These are phyloP conservation scores for Phaffomyces thermotolerans DNA, from an alignment of 805 yeast genomes.

Conservation along the genomic window DNA sequence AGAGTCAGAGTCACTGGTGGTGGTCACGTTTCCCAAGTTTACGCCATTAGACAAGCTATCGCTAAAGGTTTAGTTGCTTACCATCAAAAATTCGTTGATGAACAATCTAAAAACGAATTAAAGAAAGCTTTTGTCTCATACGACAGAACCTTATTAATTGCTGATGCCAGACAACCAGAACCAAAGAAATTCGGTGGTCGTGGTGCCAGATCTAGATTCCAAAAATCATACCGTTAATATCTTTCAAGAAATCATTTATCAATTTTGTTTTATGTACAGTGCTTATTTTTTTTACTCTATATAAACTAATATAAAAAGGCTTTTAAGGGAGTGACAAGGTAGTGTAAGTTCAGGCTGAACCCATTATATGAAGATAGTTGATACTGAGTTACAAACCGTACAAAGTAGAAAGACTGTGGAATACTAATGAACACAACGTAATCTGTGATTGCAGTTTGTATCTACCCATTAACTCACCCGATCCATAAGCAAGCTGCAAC, in stretches of 20 bases:
- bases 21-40: slow-evolving; percentile 99
- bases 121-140: slow-evolving; percentile 95
- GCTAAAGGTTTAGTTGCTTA: slow-evolving; percentile 99
- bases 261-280: slow-evolving; percentile 15
- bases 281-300: slow-evolving; percentile 12
- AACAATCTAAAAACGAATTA: slow-evolving; percentile 98
- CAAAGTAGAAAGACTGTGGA: no score
- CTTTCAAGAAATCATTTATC: slow-evolving; percentile 8
- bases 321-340: slow-evolving; percentile 2
- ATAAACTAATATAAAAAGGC: slow-evolving; percentile 9
- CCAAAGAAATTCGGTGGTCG: slow-evolving; percentile 99
- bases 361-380: no score
- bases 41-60: slow-evolving; percentile 99
- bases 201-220: slow-evolving; percentile 99
- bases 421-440: no score
- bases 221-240: slow-evolving; percentile 97
- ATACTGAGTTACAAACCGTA: no score
- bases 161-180: slow-evolving; percentile 99
- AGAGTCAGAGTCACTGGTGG: slow-evolving; percentile 99
- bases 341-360: neutral
- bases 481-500: no score
- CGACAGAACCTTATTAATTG: slow-evolving; percentile 99
- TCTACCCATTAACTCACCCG: no score
- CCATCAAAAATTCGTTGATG: slow-evolving; percentile 99
- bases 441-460: no score